Conservation (phyloP, 306 rosid species). For the Vigna radiata region DNA sequence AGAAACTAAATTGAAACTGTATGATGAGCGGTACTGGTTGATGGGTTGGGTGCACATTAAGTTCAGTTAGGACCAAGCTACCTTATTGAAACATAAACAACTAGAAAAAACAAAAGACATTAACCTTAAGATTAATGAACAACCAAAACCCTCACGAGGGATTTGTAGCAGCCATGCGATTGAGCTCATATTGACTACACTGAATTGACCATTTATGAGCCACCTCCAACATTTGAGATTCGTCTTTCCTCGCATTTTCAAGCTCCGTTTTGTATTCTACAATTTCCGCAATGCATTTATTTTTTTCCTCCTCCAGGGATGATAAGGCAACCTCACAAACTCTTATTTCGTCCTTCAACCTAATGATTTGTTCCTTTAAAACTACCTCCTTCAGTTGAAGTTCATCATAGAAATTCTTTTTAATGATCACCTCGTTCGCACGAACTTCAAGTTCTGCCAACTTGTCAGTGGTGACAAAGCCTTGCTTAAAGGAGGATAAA, state of each 20-base stretch:
- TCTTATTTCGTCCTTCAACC: neutral
- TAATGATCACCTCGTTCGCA: neutral
- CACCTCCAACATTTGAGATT: neutral
- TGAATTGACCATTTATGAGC: neutral
- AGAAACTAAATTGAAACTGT: no score
- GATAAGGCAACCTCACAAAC: neutral
- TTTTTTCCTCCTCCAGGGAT: slow-evolving; percentile 1
- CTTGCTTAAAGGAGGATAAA: slow-evolving; percentile 42
- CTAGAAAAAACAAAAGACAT: no score
- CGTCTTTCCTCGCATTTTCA: neutral
- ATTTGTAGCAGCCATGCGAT: neutral
- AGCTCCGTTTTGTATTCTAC: neutral
- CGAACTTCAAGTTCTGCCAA: no score
- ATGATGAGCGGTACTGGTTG: no score
- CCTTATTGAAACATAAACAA: no score
- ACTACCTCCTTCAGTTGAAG: neutral
- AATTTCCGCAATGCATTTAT: neutral
- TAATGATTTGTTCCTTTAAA: neutral
- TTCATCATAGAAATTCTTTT: neutral
- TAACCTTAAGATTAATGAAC: no score
- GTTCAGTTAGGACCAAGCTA: no score
- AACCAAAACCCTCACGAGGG: neutral
- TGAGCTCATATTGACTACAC: neutral
- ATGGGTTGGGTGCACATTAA: no score
- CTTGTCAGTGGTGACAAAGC: neutral